These are phyloP conservation scores for Talaromyces sp. DNA, from an alignment of 2,329 filamentous ascomycete genomes.

Conservation along the genomic window DNA sequence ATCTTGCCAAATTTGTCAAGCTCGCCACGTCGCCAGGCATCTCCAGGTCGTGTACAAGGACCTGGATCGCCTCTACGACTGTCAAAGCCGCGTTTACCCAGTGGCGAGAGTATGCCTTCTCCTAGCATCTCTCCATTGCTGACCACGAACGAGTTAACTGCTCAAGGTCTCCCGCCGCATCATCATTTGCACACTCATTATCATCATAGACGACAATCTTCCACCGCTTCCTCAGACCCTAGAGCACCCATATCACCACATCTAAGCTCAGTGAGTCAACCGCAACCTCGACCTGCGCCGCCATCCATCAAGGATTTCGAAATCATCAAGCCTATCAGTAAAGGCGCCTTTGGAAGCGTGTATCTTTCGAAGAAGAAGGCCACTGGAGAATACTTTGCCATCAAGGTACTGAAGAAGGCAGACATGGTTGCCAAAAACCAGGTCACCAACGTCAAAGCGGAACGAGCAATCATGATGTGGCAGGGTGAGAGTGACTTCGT, in stretches of 20 bases:
- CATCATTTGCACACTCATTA: slow-evolving; percentile 48
- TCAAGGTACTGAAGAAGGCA: slow-evolving; percentile 98
- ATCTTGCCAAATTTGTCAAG: slow-evolving; percentile 70
- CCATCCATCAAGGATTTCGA: slow-evolving; percentile 99
- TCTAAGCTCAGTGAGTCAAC: slow-evolving; percentile 70
- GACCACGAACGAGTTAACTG: slow-evolving; percentile 65
- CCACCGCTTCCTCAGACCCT: slow-evolving; percentile 68
- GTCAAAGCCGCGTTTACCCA: slow-evolving; percentile 69
- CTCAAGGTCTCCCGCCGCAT: slow-evolving; percentile 49
- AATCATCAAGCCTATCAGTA: slow-evolving; percentile 99
- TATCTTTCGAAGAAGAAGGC: slow-evolving; percentile 98
- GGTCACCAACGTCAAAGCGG: slow-evolving; percentile 97
- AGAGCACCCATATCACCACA: slow-evolving; percentile 77
- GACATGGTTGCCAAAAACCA: slow-evolving; percentile 99
- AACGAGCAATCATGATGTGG: slow-evolving; percentile 99
- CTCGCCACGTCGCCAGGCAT: slow-evolving; percentile 81
- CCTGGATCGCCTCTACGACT: slow-evolving; percentile 85
- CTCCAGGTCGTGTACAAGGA: slow-evolving; percentile 69
- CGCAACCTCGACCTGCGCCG: slow-evolving; percentile 80
- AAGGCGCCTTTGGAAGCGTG: slow-evolving; percentile 95
- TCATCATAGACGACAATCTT: slow-evolving; percentile 85
- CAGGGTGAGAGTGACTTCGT: slow-evolving; percentile 99
- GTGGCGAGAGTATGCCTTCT: slow-evolving; percentile 61
- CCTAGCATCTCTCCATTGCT: slow-evolving; percentile 88
- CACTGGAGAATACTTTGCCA: slow-evolving; percentile 96